Evolutionary conservation across 2,329 filamentous ascomycete genomes (phyloP), one percentile per base, ranked within the genome.

Genomic region (Hymenoscyphus infarciens): DNA sequence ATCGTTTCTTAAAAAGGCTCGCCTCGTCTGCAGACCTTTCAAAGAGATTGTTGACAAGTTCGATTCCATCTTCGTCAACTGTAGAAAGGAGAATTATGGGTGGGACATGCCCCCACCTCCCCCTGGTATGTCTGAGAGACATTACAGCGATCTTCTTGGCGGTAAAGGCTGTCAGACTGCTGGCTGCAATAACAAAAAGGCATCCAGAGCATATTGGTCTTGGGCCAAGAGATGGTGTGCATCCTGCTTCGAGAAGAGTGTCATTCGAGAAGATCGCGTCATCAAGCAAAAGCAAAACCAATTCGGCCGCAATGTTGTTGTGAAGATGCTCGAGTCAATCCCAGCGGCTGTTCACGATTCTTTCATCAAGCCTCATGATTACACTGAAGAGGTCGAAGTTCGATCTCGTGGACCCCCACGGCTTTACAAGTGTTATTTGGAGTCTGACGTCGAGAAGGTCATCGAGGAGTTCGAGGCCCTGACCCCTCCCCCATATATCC

Each of bases 321-420:
- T 62, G 13, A 69, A 69, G 49, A 61, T 74, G n/a, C 64, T 74
- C 15, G 68, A 72, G 52, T 73, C 70, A 53, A 72, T 74, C 56
- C 71, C 72, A 4, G 66, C 67, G 27, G 70, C 71, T 35, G 69
- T 73, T 66, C 67, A 72, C 45, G 72, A 74, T 59, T 72, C 70
- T 6, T 74, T 69, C 49, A 61, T 67, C 31, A 74, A 74, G 61
- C 69, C 72, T 13, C 71, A 73, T 39, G 68, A 72, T 58, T 71
- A 67, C 31, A 66, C 70, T 19, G 69, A 70, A 4, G 65, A 71
- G 49, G 58, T 65, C 2, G 64, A 67, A 10, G 57, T 63, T 27
- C 66, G 65, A 6, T 58, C 65, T 45, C 64, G 65, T 25, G 64
- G 64, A 11, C 61, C 67, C 19, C 68, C 69, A 16, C 62, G 70